A percentile compares a stretch with the other conserved stretches of the same genome.
These are phyloP conservation scores for Oidiodendron maius DNA, from an alignment of 495 filamentous ascomycete genomes.

Conservation along the genomic window DNA sequence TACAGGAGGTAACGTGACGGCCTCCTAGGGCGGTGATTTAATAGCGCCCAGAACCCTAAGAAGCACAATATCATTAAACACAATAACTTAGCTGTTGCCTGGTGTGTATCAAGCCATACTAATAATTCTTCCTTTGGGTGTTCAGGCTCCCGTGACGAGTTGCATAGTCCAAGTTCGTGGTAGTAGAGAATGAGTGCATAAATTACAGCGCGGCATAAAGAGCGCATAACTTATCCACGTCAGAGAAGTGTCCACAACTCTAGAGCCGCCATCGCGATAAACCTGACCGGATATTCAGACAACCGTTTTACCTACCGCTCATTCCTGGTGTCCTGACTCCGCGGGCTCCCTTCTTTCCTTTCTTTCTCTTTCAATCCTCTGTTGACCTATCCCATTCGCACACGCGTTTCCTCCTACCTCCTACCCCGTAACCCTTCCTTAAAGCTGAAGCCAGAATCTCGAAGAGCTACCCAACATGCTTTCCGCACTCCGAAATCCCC, in stretches of 20 bases:
- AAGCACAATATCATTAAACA: too few relatives aligned
- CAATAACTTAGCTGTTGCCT: too few relatives aligned
- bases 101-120: too few relatives aligned
- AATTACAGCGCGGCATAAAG: neutral
- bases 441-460: neutral
- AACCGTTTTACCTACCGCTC: conserved; percentile 4
- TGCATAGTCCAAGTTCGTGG: too few relatives aligned
- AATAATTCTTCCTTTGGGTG: too few relatives aligned
- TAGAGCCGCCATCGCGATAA: neutral
- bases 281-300: neutral
- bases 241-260: conserved; percentile 19
- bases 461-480: conserved; percentile 55
- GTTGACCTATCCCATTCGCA: neutral
- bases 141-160: too few relatives aligned
- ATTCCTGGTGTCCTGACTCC: neutral
- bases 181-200: too few relatives aligned
- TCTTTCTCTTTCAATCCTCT: neutral
- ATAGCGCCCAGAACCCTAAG: too few relatives aligned
- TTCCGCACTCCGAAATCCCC: conserved; percentile 65
- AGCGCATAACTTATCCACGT: conserved; percentile 5
- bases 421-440: neutral
- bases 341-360: neutral
- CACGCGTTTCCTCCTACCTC: neutral
- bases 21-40: too few relatives aligned
- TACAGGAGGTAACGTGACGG: too few relatives aligned